These are phyloP conservation scores for Aspergillus amoenus DNA, from an alignment of 2,329 filamentous ascomycete species.

Conservation along the genomic window DNA sequence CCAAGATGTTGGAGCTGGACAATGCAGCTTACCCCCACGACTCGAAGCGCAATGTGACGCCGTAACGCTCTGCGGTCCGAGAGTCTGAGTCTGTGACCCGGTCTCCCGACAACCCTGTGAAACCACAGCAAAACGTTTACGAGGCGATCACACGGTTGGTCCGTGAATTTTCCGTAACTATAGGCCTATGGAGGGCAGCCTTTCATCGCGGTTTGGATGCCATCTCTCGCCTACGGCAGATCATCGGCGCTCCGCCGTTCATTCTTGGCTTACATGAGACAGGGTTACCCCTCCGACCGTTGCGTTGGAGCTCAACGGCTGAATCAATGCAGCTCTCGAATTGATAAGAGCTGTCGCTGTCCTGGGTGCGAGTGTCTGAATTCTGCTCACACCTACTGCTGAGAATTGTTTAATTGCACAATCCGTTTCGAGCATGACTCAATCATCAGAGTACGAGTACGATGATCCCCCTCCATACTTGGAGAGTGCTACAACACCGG, in stretches of 20 bases:
- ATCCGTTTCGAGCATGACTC: background rate
- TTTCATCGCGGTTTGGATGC: background rate
- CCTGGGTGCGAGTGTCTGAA: background rate
- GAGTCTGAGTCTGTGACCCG: no score
- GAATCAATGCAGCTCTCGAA: background rate
- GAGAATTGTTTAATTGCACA: background rate
- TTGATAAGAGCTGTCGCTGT: background rate
- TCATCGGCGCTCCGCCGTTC: background rate
- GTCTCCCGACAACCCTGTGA: background rate
- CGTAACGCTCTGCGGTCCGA: background rate
- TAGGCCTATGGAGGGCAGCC: background rate
- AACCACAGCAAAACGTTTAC: background rate
- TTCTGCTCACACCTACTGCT: no score
- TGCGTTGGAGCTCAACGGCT: background rate
- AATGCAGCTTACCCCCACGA: background rate
- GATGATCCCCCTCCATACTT: constrained; percentile 2
- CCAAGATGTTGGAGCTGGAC: background rate
- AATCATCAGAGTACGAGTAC: background rate
- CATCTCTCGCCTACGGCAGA: background rate
- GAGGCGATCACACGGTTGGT: background rate
- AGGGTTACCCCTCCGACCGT: background rate
- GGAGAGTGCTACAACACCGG: background rate
- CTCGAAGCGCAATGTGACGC: background rate
- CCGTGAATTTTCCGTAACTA: background rate
- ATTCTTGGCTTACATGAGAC: background rate